Evolutionary conservation across 2,329 filamentous ascomycete genomes (phyloP).

Genomic region (Colletotrichum sp.): DNA sequence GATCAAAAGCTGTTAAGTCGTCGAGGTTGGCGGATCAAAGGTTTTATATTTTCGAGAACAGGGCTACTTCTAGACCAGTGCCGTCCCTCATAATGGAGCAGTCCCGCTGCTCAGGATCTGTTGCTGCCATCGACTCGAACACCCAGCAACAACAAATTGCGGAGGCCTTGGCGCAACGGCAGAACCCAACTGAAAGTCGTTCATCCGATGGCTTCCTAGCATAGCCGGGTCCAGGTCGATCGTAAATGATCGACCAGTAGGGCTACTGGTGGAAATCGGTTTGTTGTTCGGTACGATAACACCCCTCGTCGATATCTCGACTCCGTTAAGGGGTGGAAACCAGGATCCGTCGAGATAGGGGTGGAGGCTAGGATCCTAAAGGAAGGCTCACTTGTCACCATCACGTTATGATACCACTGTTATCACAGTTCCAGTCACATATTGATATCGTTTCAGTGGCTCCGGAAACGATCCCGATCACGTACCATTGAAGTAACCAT

Average conservation of each 20-base stretch:
- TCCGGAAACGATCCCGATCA: not conserved
- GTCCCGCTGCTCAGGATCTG: not conserved
- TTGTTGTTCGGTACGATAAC: not conserved
- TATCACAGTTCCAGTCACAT: not conserved
- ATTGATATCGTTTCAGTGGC: not conserved
- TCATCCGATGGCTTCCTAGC: not conserved
- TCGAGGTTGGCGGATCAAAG: rapidly evolving
- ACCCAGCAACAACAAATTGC: not conserved
- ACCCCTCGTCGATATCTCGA: not conserved
- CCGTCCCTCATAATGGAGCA: not conserved
- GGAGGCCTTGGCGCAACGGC: not conserved
- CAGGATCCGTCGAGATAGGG: not conserved
- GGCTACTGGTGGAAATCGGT: not conserved
- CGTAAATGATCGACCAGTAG: not conserved
- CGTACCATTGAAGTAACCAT: not conserved
- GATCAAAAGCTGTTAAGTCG: rapidly evolving
- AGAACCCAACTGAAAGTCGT: not conserved
- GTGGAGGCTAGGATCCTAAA: not conserved
- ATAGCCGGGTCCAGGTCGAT: not conserved
- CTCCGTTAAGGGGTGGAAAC: not conserved
- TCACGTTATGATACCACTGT: not conserved
- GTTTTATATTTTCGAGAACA: not conserved
- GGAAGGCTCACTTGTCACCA: not conserved
- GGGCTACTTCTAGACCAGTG: not conserved
- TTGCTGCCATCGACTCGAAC: not conserved